Conservation (phyloP, 768 basidiomycete species). For the Leccinum sublutescens region DNA sequence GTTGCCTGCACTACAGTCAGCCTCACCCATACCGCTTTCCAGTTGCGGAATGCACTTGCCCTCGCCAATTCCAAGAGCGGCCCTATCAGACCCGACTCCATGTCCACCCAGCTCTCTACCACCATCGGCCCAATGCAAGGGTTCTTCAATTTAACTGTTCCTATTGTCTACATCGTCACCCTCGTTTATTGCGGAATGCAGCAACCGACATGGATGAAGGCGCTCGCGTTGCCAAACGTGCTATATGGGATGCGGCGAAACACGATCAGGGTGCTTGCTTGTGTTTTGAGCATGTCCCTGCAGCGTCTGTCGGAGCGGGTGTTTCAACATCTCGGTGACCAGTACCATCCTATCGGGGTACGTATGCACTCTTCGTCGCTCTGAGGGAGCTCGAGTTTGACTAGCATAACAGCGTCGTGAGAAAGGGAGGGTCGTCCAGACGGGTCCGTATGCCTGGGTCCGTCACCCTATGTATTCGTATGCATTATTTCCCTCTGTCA, state of each 20-base stretch:
- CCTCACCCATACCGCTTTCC: not conserved
- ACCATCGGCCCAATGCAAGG: not conserved
- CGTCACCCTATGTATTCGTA: slow-evolving; percentile 16
- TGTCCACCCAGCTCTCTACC: not conserved
- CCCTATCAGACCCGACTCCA: slow-evolving; percentile 4
- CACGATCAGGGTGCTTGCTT: not conserved
- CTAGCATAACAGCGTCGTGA: slow-evolving; percentile 7
- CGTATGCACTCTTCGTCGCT: not conserved
- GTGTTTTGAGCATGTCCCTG: not conserved
- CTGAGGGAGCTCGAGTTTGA: not conserved
- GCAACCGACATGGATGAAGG: slow-evolving; percentile 6
- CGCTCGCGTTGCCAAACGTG: not conserved
- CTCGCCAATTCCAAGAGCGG: slow-evolving; percentile 8
- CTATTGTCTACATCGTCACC: not conserved
- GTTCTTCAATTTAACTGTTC: not conserved
- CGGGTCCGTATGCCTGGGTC: slow-evolving; percentile 15
- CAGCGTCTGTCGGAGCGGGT: not conserved
- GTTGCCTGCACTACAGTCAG: slow-evolving; percentile 1
- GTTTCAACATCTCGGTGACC: slow-evolving; percentile 8
- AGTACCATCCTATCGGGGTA: slow-evolving; percentile 15
- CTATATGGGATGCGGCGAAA: not conserved
- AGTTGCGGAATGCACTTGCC: not conserved
- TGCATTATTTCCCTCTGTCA: not conserved
- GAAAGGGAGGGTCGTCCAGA: slow-evolving; percentile 10
- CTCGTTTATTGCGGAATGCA: not conserved